These are phyloP conservation scores for Diaporthe helianthi DNA, from an alignment of 2,329 filamentous ascomycete species.

Conservation along the genomic window DNA sequence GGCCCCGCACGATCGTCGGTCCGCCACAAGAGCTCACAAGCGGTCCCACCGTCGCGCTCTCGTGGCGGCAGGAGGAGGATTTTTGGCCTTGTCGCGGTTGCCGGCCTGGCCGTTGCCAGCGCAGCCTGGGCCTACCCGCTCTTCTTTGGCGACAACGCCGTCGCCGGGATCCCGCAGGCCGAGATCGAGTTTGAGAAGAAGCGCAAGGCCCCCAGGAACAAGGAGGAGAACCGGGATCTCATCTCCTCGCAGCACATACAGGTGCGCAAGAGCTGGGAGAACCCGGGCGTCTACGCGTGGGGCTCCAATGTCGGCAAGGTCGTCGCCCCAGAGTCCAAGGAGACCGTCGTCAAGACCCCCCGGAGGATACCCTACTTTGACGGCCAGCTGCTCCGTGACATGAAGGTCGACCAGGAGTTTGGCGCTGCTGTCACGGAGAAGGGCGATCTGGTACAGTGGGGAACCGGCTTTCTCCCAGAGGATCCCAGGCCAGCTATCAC, in stretches of 20 bases:
- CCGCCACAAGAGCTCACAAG: constrained; percentile 27
- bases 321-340: constrained; percentile 83
- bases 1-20: constrained; percentile 13
- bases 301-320: constrained; percentile 86
- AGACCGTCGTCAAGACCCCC: constrained; percentile 80
- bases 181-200: constrained; percentile 74
- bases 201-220: constrained; percentile 62
- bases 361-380: constrained; percentile 83
- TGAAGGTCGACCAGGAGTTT: constrained; percentile 83
- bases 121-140: constrained; percentile 32
- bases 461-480: constrained; percentile 73
- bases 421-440: constrained; percentile 87
- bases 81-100: constrained; percentile 16
- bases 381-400: constrained; percentile 80
- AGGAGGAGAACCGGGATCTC: constrained; percentile 76
- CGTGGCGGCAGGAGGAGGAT: constrained; percentile 5
- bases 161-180: constrained; percentile 47
- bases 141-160: constrained; percentile 31
- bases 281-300: constrained; percentile 93
- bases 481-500: constrained; percentile 72
- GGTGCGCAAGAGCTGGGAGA: constrained; percentile 80
- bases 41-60: constrained; percentile 16
- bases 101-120: constrained; percentile 9
- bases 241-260: constrained; percentile 88
- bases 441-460: constrained; percentile 93